Base-by-base conservation (phyloP, 78 protist genomes). In the Acrasis kona region DNA sequence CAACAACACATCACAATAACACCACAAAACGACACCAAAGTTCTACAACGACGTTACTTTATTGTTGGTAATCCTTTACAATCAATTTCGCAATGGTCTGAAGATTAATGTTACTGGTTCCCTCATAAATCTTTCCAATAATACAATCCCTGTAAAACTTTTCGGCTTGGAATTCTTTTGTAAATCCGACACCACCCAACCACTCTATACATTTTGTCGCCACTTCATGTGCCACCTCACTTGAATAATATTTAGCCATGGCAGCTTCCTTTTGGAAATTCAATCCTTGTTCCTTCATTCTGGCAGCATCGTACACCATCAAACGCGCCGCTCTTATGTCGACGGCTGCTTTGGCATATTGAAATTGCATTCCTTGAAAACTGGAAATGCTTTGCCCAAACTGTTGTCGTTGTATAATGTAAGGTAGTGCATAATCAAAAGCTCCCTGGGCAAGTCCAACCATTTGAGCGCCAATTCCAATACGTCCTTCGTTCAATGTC, bases 131-230 rank as follows among this genome's bases (percentile, higher is more conserved):
- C 58, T 75, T 84, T 3, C 90, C 87, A 57, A 85, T 87, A 65
- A 83, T 81, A 2, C 89, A 80, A 64, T 87, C 91, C 39, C 91
- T 72, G 85, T 89, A 95, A 72, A 73, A 79, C 36, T 91, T 81
- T 79, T 95, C 98, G 10, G 90, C 94, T 0, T 85, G 91, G 77
- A 83, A 90, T 61, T 91, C 74, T 70, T 83, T 83, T 10, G 92
- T 90, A 70, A 87, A 92, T 38, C 98, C 98, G 82, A 95, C 94
- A 34, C 98, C 98, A 2, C 98, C 98, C 39, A 92, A 36, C 81
- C 83, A 77, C 70, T 91, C 90, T 36, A 95, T 81, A 41, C 85
- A 73, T 71, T 74, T 27, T 3, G 79, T 38, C 4, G 90, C 34
- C 6, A 76, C 82, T 7, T 77, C 61, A 68, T 82, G 84, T 9